Evolutionary conservation across 2,329 filamentous ascomycete species (phyloP), one percentile per base, ranked within the genome.

Genomic region (Didymella sp.): DNA sequence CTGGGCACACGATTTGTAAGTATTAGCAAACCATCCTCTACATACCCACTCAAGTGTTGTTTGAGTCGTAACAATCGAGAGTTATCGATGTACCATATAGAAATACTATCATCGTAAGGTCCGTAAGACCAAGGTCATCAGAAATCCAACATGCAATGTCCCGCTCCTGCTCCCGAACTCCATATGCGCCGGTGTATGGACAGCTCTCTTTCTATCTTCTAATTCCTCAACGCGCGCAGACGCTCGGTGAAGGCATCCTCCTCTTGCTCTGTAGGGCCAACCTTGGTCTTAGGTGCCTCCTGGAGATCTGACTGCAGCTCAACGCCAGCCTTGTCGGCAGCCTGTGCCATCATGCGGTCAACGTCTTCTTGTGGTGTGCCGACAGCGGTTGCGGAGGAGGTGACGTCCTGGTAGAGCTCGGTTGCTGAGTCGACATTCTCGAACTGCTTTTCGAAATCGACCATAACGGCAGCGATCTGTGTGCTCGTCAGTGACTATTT

Each of bases 251-350:
- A 80, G 25, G 87, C 88, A 72, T 94, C 90, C 76, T 94, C 90
- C 73, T 91, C 87, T 72, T 92, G 89, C 57, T 90, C 86, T 2
- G 88, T 90, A 2, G 89, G 89, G 61, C 90, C 89, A 56, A 82
- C 83, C 74, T 83, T 82, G 5, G 79, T 78, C 68, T 82, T 83
- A 17, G 83, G 80, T 7, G 88, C 84, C 12, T 79, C 79, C 53
- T 81, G 80, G 77, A 96, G 87, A 77, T 95, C 90, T 73, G 89
- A 85, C 64, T 87, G 87, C 59, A 96, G 81, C 76, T 95, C 90
- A 49, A 96, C 85, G 51, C 92, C 92, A 9, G 90, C 91, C 76
- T 96, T 92, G 75, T 96, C 92, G 61, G 92, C 92, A 40, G 95
- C 86, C 78, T 96, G 90, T 62, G 86, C 89, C 78, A 96, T 89